Evolutionary conservation across 192 early-diverging fungal genomes (phyloP), one percentile per base, ranked within the genome.

Genomic region (Lobosporangium transversale): DNA sequence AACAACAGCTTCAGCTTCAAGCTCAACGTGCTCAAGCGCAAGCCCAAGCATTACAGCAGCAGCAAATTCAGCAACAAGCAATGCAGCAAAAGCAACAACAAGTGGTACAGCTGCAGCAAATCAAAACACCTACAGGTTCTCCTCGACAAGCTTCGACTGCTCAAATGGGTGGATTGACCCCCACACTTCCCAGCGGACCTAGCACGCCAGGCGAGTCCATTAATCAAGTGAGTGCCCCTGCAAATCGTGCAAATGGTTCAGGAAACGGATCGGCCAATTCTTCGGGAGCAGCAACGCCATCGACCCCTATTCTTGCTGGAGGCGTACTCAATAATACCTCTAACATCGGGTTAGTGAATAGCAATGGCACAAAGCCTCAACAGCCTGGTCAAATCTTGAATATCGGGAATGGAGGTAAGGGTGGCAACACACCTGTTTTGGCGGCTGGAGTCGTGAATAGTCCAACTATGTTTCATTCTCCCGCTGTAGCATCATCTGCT

Each of bases 61-160:
- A 66, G 48, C 76, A 70, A 35, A 51, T 45, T 8, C 66, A 69
- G 33, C 65, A 67, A 27, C 75, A 69, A 29, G 64, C 75, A 21
- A 45, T 61, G 62, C 71, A 75, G 42, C 54, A 64, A 52, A 37
- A 44, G 27, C 70, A 67, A 27, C 80, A 70, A 43, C 68, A 68
- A 12, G 76, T 59, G 12, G 53, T 58, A 12, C 66, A 66, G 10
- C 70, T 80, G 26, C 64, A 69, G 68, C 73, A 76, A 32, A 76
- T 67, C 53, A 76, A 76, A 52, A 76, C 73, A 21, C 73, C 73
- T 1, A 67, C 73, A 8, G 73, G 73, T 56, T 76, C 73, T 21
- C 76, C 76, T 23, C 76, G 76, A 31, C 76, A 79, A 14, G 68
- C 76, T 3, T 56, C 76, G 4, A 59, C 76, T 27, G 67, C 76